Percentiles rank a stretch among this genome's conserved stretches.
Evolutionary conservation across 768 basidiomycete species (phyloP).

Genomic region (Leucocoprinus leucothites): DNA sequence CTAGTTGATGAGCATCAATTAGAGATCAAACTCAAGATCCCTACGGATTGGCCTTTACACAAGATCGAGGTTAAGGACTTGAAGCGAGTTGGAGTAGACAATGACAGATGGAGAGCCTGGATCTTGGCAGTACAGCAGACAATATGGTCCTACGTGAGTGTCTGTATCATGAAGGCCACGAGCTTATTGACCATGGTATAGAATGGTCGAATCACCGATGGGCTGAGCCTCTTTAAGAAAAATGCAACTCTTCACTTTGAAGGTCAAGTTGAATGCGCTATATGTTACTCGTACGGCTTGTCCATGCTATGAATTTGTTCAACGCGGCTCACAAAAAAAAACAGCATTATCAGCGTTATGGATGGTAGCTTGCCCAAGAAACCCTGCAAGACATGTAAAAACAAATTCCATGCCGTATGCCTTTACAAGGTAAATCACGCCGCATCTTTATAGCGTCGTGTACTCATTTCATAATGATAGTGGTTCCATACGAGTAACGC

Average conservation of each 20-base stretch:
- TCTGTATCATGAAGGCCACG: background rate
- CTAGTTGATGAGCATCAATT: conserved; percentile 91
- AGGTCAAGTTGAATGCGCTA: conserved; percentile 94
- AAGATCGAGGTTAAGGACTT: conserved; percentile 85
- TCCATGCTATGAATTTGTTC: background rate
- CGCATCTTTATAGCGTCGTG: background rate
- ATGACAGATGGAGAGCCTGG: conserved; percentile 92
- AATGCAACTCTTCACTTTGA: conserved; percentile 93
- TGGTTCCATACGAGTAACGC: conserved; percentile 91
- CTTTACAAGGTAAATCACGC: conserved; percentile 67
- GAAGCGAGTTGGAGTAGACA: conserved; percentile 82
- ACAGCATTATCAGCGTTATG: conserved; percentile 87
- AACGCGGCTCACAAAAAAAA: background rate
- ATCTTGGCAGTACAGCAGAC: conserved; percentile 88
- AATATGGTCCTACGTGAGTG: conserved; percentile 78
- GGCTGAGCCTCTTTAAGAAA: conserved; percentile 86
- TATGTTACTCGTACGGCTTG: conserved; percentile 81
- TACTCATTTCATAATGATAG: conserved; percentile 30
- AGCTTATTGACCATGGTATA: conserved; percentile 24
- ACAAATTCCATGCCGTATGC: conserved; percentile 89
- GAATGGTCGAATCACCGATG: conserved; percentile 91
- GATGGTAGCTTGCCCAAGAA: conserved; percentile 88
- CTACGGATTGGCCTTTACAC: conserved; percentile 87
- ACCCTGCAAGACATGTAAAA: conserved; percentile 92
- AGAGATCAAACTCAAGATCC: conserved; percentile 84